Evolutionary conservation across 2,329 filamentous ascomycete genomes (phyloP).

Genomic region (Xylaria polymorpha): DNA sequence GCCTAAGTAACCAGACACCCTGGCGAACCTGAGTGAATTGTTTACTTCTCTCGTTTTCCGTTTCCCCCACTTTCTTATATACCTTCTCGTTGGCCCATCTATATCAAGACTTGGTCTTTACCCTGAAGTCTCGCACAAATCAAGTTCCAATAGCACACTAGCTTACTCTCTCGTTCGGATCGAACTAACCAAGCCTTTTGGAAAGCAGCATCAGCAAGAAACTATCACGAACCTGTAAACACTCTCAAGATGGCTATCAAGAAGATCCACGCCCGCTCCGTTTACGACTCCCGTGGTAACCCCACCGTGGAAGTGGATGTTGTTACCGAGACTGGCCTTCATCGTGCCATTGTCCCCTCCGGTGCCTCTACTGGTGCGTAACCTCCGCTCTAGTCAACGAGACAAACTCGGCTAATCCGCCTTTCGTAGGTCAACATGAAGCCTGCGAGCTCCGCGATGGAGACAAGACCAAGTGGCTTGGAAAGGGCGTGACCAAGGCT

Average conservation of each 20-base stretch:
- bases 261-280: conserved; percentile 91
- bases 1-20: conserved; percentile 1
- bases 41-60: conserved; percentile 6
- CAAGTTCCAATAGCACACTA: neutral
- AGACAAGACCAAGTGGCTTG: conserved; percentile 86
- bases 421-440: conserved; percentile 79
- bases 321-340: conserved; percentile 93
- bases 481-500: conserved; percentile 89
- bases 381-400: conserved; percentile 36
- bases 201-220: conserved; percentile 23
- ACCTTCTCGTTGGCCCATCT: neutral
- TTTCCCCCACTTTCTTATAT: neutral
- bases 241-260: conserved; percentile 82
- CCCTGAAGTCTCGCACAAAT: conserved; percentile 1
- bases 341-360: conserved; percentile 97
- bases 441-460: conserved; percentile 91
- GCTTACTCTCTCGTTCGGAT: neutral
- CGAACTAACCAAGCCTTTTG: conserved; percentile 20
- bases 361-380: conserved; percentile 90
- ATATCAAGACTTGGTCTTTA: neutral
- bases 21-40: conserved; percentile 21
- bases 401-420: conserved; percentile 41
- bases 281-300: conserved; percentile 99
- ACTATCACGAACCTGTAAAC: conserved; percentile 14
- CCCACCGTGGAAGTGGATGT: conserved; percentile 98